Evolutionary conservation across 2,329 filamentous ascomycete species (phyloP), one percentile per base, ranked within the genome.

Genomic region (Trichoderma sp.): DNA sequence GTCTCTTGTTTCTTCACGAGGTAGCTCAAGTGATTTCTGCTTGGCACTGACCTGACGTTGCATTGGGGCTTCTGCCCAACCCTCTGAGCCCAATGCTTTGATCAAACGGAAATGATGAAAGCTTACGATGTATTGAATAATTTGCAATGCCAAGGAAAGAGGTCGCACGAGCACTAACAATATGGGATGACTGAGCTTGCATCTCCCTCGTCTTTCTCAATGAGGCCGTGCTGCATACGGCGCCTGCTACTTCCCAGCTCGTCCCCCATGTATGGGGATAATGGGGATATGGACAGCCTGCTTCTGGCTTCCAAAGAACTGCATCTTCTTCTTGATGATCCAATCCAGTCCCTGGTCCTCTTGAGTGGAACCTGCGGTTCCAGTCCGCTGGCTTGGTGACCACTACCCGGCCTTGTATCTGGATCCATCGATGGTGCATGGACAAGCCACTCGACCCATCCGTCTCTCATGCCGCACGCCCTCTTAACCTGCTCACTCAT

Each of bases 361-460:
- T 32, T 20, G 59, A 64, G 70, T 72, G 70, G 70, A 62, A 58
- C 28, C 62, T 1, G 11, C 57, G 7, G 65, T 72, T 72, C 71
- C 71, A 72, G 71, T 65, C 71, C 71, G 58, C 59, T 70, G 71
- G 71, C 59, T 70, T 72, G 71, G 71, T 62, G 70, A 59, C 70
- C 39, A 26, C 59, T 20, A 59, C 28, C 70, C 70, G 26, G 64
- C 30, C 57, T 61, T 57, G 55, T 43, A 71, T 68, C 70, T 62
- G 63, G 63, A 39, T 71, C 43, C 69, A 71, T 71, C 69, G 53
- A 53, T 26, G 43, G 57, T 62, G 58, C 67, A 50, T 36, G 43
- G 67, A 43, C 36, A 50, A 50, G 30, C 70, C 58, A 58, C n/a
- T 17, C 47, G 32, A 62, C 57, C 70, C 68, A 70, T 71, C 3